These are phyloP conservation scores for Botrytis hyacinthi DNA, from an alignment of 2,329 filamentous ascomycete species.

Conservation along the genomic window DNA sequence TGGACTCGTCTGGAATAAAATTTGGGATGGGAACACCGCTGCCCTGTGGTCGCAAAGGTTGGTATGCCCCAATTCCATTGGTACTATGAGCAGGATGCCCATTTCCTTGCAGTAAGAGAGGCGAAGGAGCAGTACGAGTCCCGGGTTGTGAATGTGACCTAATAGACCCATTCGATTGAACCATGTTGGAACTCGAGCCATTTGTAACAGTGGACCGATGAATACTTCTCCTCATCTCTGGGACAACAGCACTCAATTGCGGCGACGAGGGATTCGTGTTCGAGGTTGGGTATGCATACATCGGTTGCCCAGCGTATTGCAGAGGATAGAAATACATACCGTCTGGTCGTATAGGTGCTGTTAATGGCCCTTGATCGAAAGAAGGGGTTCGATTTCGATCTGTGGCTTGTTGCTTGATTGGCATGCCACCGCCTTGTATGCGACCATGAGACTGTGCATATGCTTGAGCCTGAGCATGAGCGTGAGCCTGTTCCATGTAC, in stretches of 20 bases:
- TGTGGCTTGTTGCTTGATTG: slow-evolving; percentile 43
- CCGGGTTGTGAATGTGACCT: slow-evolving; percentile 67
- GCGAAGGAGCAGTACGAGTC: slow-evolving; percentile 42
- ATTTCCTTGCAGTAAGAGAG: slow-evolving; percentile 40
- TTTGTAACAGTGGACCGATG: slow-evolving; percentile 53
- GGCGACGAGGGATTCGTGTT: slow-evolving; percentile 58
- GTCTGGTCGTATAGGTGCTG: slow-evolving; percentile 52
- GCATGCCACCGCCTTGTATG: slow-evolving; percentile 37
- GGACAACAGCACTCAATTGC: slow-evolving; percentile 44
- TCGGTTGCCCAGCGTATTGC: slow-evolving; percentile 43
- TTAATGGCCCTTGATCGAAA: slow-evolving; percentile 59
- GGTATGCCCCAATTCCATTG: slow-evolving; percentile 38
- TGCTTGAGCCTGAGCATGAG: slow-evolving; percentile 42
- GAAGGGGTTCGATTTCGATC: slow-evolving; percentile 58
- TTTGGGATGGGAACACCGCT: slow-evolving; percentile 54
- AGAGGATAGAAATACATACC: slow-evolving; percentile 55
- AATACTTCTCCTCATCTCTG: slow-evolving; percentile 57
- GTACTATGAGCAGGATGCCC: slow-evolving; percentile 38
- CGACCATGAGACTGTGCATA: slow-evolving; percentile 43
- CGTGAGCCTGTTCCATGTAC: slow-evolving; percentile 43
- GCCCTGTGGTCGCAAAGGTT: slow-evolving; percentile 32
- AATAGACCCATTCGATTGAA: slow-evolving; percentile 53
- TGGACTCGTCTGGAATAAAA: slow-evolving; percentile 54
- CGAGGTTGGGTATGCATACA: slow-evolving; percentile 51
- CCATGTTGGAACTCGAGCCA: slow-evolving; percentile 44